Base-by-base conservation (phyloP, 495 filamentous ascomycete species). In the Melanomma pulvis-pyrius region DNA sequence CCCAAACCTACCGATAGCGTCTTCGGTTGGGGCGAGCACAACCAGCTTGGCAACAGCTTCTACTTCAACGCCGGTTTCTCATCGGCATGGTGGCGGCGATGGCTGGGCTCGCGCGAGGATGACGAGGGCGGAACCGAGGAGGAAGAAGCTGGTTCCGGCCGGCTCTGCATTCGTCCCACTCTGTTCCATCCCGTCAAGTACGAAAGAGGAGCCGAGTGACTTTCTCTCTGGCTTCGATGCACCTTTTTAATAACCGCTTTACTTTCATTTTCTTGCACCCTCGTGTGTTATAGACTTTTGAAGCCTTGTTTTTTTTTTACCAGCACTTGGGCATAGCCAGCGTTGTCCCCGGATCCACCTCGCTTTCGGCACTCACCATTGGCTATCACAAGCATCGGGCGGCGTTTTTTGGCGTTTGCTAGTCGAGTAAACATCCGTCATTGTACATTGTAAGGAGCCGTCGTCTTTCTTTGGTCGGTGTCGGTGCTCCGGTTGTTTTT, bases 11-110 rank as follows among this genome's bases (percentile, higher is more conserved):
- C 36, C 24, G 70, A 77, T 32, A 79, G 75, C 59, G 73, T 76
- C 9, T 83, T 83, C 65, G 80, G 76, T 26, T 78, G 79, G 79
- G 80, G 80, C 28, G 81, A 83, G 62, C 79, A 83, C 70, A 82
- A 83, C 58, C 74, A 79, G 74, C 72, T 78, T 39, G 80, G 80
- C 52, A 75, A 75, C 41, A 77, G 71, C 36, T 83, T 81, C 68
- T 83, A 83, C 64, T 83, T 81, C 63, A 82, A 82, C 69, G 70
- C 74, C 5, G 79, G 74, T 12, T 83, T 82, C 55, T 74, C 74
- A 15, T 74, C 77, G 17, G 72, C 73, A 44, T 66, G 80, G 47
- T 83, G 80, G 80, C 74, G 81, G 57, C 63, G 81, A 50, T 83
- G 81, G 79, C 54, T 83, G 9, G 81, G 81, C 22, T 73, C 78